Evolutionary conservation across 2,329 filamentous ascomycete genomes (phyloP).

Genomic region (Fusarium multiceps): DNA sequence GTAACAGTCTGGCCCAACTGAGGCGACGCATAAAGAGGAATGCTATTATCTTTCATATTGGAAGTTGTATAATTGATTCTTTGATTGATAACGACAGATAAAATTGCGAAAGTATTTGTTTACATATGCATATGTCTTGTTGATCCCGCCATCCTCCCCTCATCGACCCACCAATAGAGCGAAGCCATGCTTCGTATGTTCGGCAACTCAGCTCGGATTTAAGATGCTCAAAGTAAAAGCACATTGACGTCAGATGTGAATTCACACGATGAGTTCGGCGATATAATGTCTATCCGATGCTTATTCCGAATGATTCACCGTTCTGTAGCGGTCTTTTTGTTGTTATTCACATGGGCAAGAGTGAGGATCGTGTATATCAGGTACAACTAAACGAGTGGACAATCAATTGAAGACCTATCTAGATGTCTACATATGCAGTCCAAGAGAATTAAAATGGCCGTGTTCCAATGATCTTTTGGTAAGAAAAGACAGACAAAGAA

Average conservation of each 20-base stretch:
- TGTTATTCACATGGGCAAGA: neutral
- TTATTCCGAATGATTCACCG: conserved; percentile 24
- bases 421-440: conserved; percentile 8
- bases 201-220: conserved; percentile 33
- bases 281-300: conserved; percentile 20
- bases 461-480: conserved; percentile 19
- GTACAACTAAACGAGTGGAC: conserved; percentile 21
- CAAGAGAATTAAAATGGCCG: neutral
- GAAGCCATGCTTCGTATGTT: conserved; percentile 2
- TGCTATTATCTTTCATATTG: conserved; percentile 55
- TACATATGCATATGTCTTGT: conserved; percentile 5
- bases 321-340: conserved; percentile 6
- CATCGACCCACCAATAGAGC: conserved; percentile 32
- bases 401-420: conserved; percentile 29
- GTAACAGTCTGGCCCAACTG: conserved; percentile 55
- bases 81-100: neutral
- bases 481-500: neutral
- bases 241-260: conserved; percentile 10
- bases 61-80: neutral
- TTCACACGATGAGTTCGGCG: conserved; percentile 12
- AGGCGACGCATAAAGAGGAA: conserved; percentile 56
- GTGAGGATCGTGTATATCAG: neutral
- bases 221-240: neutral
- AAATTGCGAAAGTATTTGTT: neutral
- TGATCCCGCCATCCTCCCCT: conserved; percentile 21